phyloP scores from a whole-genome alignment of 2,329 filamentous ascomycete genomes.

The Verticillium longisporum region DNA sequence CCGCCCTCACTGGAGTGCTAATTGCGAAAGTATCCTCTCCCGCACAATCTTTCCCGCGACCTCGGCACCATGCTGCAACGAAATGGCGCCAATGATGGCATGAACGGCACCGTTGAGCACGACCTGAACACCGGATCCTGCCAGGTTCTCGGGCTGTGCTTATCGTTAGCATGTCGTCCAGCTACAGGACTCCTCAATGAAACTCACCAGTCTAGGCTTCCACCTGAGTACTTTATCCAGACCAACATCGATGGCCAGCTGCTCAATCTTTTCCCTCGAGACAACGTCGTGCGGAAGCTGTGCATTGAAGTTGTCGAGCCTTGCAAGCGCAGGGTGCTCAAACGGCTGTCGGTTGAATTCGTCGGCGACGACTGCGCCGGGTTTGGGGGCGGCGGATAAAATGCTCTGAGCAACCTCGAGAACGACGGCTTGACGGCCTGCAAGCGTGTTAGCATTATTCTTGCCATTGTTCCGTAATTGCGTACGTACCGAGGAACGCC shows the following conservation, averaged over 20 bases:
- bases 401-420: slow-evolving; percentile 38
- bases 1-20: slow-evolving; percentile 13
- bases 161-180: background rate
- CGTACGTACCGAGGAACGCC: slow-evolving; percentile 69
- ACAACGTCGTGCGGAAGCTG: slow-evolving; percentile 55
- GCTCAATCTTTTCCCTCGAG: slow-evolving; percentile 57
- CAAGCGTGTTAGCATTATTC: background rate
- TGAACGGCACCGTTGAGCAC: slow-evolving; percentile 74
- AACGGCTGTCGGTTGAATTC: slow-evolving; percentile 57
- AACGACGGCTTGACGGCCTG: slow-evolving; percentile 19
- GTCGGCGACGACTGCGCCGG: slow-evolving; percentile 29
- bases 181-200: background rate
- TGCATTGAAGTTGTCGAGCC: slow-evolving; percentile 64
- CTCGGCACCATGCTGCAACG: slow-evolving; percentile 79
- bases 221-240: slow-evolving; percentile 74
- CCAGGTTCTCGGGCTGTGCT: slow-evolving; percentile 55
- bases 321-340: slow-evolving; percentile 60
- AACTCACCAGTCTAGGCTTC: slow-evolving; percentile 73
- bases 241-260: slow-evolving; percentile 63
- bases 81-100: slow-evolving; percentile 80
- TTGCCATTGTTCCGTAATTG: background rate
- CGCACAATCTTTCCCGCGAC: slow-evolving; percentile 68
- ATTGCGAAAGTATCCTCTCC: slow-evolving; percentile 61
- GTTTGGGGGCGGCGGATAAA: slow-evolving; percentile 40
- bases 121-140: slow-evolving; percentile 64